Evolutionary conservation across 2,329 filamentous ascomycete species (phyloP).

Genomic region (Apiospora aurea): DNA sequence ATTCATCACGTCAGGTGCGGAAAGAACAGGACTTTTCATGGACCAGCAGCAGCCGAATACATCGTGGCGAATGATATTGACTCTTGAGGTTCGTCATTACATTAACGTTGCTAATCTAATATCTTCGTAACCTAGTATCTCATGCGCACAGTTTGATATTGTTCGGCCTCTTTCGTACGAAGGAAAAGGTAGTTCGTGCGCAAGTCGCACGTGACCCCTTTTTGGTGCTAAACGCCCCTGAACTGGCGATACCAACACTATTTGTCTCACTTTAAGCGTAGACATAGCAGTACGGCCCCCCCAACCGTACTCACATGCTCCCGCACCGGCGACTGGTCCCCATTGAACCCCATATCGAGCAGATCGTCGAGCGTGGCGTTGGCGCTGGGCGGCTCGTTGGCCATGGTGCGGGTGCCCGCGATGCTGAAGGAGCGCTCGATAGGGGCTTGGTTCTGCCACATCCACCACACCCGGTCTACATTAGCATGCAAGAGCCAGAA

Average conservation of each 20-base stretch:
- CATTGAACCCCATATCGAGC: conserved; percentile 32
- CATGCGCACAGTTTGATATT: no score
- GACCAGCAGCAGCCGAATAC: no score
- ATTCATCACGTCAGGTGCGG: no score
- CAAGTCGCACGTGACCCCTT: no score
- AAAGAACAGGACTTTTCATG: no score
- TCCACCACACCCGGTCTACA: conserved; percentile 26
- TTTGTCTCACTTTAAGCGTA: conserved; percentile 20
- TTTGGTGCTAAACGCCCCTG: no score
- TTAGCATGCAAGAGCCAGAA: conserved; percentile 24
- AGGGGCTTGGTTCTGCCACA: conserved; percentile 31
- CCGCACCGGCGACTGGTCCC: not conserved
- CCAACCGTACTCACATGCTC: conserved; percentile 26
- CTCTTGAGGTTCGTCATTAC: not conserved
- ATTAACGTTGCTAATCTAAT: not conserved
- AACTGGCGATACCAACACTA: no score
- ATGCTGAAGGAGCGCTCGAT: conserved; percentile 29
- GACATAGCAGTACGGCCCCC: conserved; percentile 27
- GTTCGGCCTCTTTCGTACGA: no score
- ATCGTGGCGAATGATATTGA: not conserved
- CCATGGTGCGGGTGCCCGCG: conserved; percentile 34
- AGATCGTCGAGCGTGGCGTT: conserved; percentile 36
- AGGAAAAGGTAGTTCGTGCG: no score
- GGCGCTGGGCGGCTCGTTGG: conserved; percentile 33
- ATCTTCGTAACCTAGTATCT: not conserved